Conservation (phyloP, 192 early-diverging fungal species). For the Backusella parvicylindrica region DNA sequence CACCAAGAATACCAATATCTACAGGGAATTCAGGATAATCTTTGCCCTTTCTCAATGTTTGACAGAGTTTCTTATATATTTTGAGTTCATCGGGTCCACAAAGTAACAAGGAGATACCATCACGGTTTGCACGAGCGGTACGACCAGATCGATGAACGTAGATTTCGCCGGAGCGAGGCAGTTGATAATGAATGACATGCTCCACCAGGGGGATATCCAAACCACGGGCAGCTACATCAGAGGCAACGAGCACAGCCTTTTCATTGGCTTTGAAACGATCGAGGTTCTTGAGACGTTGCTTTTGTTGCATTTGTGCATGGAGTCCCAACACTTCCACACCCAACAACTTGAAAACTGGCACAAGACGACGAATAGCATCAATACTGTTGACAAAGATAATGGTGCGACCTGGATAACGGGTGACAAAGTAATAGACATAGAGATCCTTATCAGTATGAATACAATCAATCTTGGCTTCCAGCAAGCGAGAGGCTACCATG, state of each 20-base stretch:
- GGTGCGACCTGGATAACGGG: constrained; percentile 83
- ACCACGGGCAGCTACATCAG: constrained; percentile 94
- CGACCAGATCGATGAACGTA: constrained; percentile 95
- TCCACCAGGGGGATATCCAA: constrained; percentile 92
- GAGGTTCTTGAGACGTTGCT: constrained; percentile 89
- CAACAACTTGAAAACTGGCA: constrained; percentile 78
- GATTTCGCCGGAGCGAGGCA: constrained; percentile 88
- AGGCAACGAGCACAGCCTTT: constrained; percentile 84
- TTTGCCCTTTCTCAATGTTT: constrained; percentile 72
- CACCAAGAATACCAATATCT: constrained; percentile 63
- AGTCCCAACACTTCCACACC: constrained; percentile 72
- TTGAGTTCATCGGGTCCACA: constrained; percentile 81
- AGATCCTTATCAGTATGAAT: constrained; percentile 78
- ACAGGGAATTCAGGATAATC: constrained; percentile 78
- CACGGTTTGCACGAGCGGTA: constrained; percentile 82
- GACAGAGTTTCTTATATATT: constrained; percentile 79
- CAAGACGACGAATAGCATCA: constrained; percentile 83
- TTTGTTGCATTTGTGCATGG: constrained; percentile 96
- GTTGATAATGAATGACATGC: constrained; percentile 93
- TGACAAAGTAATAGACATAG: constrained; percentile 85
- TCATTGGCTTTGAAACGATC: constrained; percentile 75
- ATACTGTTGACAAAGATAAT: constrained; percentile 97
- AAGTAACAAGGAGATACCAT: constrained; percentile 82
- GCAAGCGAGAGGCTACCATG: constrained; percentile 64
- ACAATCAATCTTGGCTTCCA: constrained; percentile 88